A percentile compares a stretch with the other conserved stretches of the same genome.
Evolutionary conservation across 768 basidiomycete genomes (phyloP).

Genomic region (Mycena galopus): DNA sequence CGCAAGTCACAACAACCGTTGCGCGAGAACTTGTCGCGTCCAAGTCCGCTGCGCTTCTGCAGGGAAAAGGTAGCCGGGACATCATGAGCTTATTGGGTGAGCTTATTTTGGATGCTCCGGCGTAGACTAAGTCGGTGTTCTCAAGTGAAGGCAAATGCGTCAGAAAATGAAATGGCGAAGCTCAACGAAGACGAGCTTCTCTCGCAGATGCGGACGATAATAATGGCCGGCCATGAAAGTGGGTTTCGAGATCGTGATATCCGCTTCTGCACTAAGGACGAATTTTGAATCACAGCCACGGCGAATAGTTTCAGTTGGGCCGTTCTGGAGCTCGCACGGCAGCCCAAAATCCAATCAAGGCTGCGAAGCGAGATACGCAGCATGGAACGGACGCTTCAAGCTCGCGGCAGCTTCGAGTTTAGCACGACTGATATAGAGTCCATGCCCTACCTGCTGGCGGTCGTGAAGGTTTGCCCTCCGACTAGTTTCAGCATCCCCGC

Average conservation of each 20-base stretch:
- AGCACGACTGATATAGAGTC: slow-evolving; percentile 59
- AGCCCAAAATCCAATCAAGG: slow-evolving; percentile 68
- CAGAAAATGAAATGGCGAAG: slow-evolving; percentile 56
- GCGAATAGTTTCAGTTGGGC: slow-evolving; percentile 72
- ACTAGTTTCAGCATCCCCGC: not conserved
- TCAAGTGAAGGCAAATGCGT: slow-evolving; percentile 67
- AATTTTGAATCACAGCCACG: slow-evolving; percentile 47
- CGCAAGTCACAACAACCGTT: slow-evolving; percentile 46
- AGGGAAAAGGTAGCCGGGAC: slow-evolving; percentile 53
- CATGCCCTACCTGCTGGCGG: slow-evolving; percentile 62
- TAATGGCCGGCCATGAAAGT: slow-evolving; percentile 69
- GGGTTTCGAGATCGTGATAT: not conserved
- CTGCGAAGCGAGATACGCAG: slow-evolving; percentile 71
- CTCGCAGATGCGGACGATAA: slow-evolving; percentile 62
- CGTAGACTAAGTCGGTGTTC: not conserved
- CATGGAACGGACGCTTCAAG: slow-evolving; percentile 49
- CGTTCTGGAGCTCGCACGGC: slow-evolving; percentile 70
- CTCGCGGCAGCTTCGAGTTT: slow-evolving; percentile 54
- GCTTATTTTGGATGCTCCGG: slow-evolving; percentile 17
- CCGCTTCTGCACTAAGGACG: not conserved
- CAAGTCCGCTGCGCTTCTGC: slow-evolving; percentile 49
- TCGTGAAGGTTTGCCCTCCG: slow-evolving; percentile 57
- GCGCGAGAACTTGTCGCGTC: slow-evolving; percentile 52
- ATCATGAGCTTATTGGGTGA: slow-evolving; percentile 60
- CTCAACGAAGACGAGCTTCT: slow-evolving; percentile 64